phyloP scores from a whole-genome alignment of 805 yeast species.

The Deakozyma indianensis region DNA sequence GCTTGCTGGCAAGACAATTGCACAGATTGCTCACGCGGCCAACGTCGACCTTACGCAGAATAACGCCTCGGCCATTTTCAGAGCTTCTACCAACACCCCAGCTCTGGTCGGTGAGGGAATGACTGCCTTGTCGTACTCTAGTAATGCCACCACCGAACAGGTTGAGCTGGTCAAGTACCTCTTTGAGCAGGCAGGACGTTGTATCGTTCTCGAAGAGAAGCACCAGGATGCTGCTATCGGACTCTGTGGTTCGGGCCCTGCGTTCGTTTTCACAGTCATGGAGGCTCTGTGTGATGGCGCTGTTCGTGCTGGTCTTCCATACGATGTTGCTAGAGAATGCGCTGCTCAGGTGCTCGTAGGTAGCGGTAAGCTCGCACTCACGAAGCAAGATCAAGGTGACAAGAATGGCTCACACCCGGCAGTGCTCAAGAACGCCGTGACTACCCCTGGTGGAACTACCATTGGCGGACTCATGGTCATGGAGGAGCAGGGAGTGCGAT shows the following conservation, averaged over 20 bases:
- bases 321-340: slow-evolving; percentile 62
- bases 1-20: slow-evolving; percentile 86
- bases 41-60: slow-evolving; percentile 5
- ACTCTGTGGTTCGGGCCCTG: slow-evolving; percentile 93
- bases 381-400: neutral
- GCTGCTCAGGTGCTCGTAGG: slow-evolving; percentile 94
- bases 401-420: slow-evolving; percentile 81
- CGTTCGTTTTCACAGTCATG: slow-evolving; percentile 76
- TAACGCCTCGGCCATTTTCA: slow-evolving; percentile 38
- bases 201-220: slow-evolving; percentile 42
- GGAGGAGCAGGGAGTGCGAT: slow-evolving; percentile 84
- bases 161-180: slow-evolving; percentile 25
- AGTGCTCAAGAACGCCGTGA: slow-evolving; percentile 68
- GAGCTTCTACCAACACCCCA: slow-evolving; percentile 98
- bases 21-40: slow-evolving; percentile 34
- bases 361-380: slow-evolving; percentile 74
- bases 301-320: slow-evolving; percentile 84
- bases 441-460: slow-evolving; percentile 97
- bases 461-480: slow-evolving; percentile 86
- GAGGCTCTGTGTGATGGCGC: slow-evolving; percentile 93
- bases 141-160: slow-evolving; percentile 21
- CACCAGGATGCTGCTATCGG: slow-evolving; percentile 96
- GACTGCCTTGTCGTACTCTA: slow-evolving; percentile 79
- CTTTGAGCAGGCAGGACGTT: slow-evolving; percentile 27
- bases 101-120: slow-evolving; percentile 87